phyloP scores from a whole-genome alignment of 129 eudicot genomes.

The Lonicera japonica region DNA sequence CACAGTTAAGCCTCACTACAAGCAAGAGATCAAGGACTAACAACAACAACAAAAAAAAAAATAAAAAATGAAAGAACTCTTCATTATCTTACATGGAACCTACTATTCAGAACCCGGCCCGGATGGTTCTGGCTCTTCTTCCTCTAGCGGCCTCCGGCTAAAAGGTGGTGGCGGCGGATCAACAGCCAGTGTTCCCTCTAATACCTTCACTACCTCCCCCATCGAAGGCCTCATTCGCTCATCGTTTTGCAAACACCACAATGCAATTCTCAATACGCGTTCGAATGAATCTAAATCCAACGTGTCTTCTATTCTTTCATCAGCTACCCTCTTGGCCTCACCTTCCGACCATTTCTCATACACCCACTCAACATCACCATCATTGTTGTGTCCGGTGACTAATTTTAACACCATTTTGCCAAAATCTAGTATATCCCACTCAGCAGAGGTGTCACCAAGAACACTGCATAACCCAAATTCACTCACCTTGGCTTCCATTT shows the following conservation, averaged over 20 bases:
- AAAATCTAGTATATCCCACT: slow-evolving; percentile 45
- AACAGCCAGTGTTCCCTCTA: slow-evolving; percentile 53
- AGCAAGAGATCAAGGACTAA: slow-evolving; percentile 25
- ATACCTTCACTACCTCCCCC: slow-evolving; percentile 70
- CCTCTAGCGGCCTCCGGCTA: neutral
- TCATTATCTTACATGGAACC: slow-evolving; percentile 1
- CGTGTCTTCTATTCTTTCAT: slow-evolving; percentile 35
- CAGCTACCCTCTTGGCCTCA: slow-evolving; percentile 21
- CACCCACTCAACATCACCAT: slow-evolving; percentile 32
- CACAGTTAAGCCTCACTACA: slow-evolving; percentile 37
- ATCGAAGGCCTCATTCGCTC: slow-evolving; percentile 63
- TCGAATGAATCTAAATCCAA: slow-evolving; percentile 45
- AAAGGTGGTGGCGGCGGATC: slow-evolving; percentile 59
- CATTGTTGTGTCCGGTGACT: slow-evolving; percentile 32
- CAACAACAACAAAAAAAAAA: neutral
- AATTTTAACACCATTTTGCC: slow-evolving; percentile 39
- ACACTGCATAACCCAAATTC: slow-evolving; percentile 40
- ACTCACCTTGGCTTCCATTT: slow-evolving; percentile 52
- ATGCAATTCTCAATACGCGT: slow-evolving; percentile 51
- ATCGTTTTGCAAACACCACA: slow-evolving; percentile 62
- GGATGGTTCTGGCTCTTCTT: slow-evolving; percentile 17
- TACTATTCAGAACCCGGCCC: slow-evolving; percentile 26
- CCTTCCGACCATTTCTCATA: slow-evolving; percentile 40
- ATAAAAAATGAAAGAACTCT: slow-evolving; percentile 11
- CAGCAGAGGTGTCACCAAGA: slow-evolving; percentile 25